Percentiles rank a stretch among this genome's conserved stretches.
Conservation (phyloP, 2,329 filamentous ascomycete genomes). For the Aureobasidium pullulans region DNA sequence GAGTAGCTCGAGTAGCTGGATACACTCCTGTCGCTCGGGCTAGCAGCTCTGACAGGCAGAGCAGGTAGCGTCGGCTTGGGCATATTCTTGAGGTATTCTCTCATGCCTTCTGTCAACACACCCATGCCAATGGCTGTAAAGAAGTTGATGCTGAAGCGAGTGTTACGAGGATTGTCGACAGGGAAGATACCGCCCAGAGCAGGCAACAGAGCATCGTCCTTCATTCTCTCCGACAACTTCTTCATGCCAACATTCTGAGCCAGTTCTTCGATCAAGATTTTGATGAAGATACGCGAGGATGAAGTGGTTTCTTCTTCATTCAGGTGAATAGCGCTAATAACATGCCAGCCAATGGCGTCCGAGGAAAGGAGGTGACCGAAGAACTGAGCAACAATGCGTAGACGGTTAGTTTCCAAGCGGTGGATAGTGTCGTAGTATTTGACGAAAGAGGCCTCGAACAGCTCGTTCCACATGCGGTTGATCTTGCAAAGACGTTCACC, state of each 20-base stretch:
- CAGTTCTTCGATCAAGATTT: constrained; percentile 92
- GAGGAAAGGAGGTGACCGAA: constrained; percentile 86
- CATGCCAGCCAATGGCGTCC: constrained; percentile 89
- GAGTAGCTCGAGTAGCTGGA: constrained; percentile 80
- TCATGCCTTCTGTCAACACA: constrained; percentile 87
- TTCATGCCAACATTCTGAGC: constrained; percentile 78
- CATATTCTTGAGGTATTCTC: constrained; percentile 80
- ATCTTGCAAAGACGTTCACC: constrained; percentile 94
- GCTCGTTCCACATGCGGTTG: constrained; percentile 86
- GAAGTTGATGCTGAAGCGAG: constrained; percentile 97
- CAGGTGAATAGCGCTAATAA: constrained; percentile 73
- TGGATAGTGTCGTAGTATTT: constrained; percentile 98
- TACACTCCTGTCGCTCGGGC: constrained; percentile 57
- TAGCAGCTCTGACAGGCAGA: constrained; percentile 41
- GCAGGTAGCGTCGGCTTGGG: constrained; percentile 75
- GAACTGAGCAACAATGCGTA: constrained; percentile 90
- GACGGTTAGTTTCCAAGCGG: constrained; percentile 88
- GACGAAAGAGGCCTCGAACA: constrained; percentile 83
- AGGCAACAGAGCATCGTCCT: constrained; percentile 69
- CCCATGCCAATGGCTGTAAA: constrained; percentile 98
- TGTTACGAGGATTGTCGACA: constrained; percentile 78
- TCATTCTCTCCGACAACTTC: constrained; percentile 67
- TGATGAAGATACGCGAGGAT: constrained; percentile 95
- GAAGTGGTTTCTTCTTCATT: constrained; percentile 97
- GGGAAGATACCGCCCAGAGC: constrained; percentile 84